These are phyloP conservation scores for Wallacemonas rigidus DNA, from an alignment of 208 protist genomes.

Conservation along the genomic window DNA sequence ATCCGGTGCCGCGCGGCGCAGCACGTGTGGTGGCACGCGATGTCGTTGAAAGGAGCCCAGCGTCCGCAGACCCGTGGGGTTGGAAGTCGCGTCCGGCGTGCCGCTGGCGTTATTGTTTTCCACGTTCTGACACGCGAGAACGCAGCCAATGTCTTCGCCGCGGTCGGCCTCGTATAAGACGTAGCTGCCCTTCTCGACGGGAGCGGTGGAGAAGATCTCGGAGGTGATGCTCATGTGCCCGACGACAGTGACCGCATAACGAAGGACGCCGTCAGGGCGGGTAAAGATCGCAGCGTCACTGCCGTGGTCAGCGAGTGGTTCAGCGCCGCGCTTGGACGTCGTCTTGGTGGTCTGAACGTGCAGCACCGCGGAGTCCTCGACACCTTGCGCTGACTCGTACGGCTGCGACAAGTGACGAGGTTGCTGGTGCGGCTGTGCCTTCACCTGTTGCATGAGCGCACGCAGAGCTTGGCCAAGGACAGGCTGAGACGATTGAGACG, in stretches of 20 bases:
- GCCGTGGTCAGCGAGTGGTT: background rate
- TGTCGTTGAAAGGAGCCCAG: slow-evolving; percentile 14
- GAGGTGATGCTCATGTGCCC: slow-evolving; percentile 44
- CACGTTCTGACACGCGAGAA: slow-evolving; percentile 42
- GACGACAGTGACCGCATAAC: slow-evolving; percentile 41
- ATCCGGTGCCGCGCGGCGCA: slow-evolving; percentile 53
- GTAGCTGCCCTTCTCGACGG: slow-evolving; percentile 40
- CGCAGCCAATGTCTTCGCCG: slow-evolving; percentile 74
- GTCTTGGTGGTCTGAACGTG: slow-evolving; percentile 1
- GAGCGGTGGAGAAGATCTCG: slow-evolving; percentile 23
- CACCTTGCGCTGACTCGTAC: background rate
- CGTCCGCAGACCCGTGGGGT: background rate
- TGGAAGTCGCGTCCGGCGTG: background rate
- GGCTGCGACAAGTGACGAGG: background rate
- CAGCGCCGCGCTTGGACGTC: slow-evolving; percentile 11
- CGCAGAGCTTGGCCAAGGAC: background rate
- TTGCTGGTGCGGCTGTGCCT: slow-evolving; percentile 2
- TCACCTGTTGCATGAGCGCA: background rate
- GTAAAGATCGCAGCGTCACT: slow-evolving; percentile 1
- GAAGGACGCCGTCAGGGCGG: background rate
- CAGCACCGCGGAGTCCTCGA: slow-evolving; percentile 3
- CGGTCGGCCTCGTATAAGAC: slow-evolving; percentile 84
- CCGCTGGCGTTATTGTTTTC: slow-evolving; percentile 14
- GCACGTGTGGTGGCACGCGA: slow-evolving; percentile 28
- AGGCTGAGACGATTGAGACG: background rate